Evolutionary conservation across 129 eudicot species (phyloP).

Genomic region (Cynara cardunculus): DNA sequence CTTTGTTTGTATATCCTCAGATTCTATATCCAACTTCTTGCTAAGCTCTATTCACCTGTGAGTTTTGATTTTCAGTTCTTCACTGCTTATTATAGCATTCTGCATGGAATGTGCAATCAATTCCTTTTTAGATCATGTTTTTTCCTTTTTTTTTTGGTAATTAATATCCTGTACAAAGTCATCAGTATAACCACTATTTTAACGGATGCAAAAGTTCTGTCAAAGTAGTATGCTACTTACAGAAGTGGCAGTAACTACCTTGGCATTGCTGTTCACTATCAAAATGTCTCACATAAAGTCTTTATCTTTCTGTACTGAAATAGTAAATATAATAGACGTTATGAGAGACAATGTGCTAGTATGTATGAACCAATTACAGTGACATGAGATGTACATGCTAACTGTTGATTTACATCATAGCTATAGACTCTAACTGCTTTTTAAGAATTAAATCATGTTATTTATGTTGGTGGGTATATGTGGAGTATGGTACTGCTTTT

Average conservation of each 20-base stretch:
- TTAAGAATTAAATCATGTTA: neutral
- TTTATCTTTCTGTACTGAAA: neutral
- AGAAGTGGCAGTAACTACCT: neutral
- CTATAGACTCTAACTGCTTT: neutral
- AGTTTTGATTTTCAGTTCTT: neutral
- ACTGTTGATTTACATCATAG: neutral
- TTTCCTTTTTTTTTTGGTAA: neutral
- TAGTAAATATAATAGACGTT: neutral
- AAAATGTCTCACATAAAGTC: neutral
- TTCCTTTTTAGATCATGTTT: neutral
- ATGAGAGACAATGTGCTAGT: neutral
- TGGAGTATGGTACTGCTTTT: slow-evolving; percentile 9
- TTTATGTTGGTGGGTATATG: neutral
- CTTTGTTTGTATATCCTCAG: neutral
- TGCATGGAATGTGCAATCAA: neutral
- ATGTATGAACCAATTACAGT: neutral
- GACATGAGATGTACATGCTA: neutral
- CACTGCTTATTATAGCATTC: neutral
- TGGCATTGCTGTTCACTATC: neutral
- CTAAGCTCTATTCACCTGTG: neutral
- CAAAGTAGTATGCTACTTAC: neutral
- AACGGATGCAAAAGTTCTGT: neutral
- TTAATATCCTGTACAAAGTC: neutral
- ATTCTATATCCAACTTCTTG: neutral
- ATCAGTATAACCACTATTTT: neutral